Evolutionary conservation across 106 monocot species (phyloP), one percentile per base, ranked within the genome.

Genomic region (Dioscorea zingiberensis): DNA sequence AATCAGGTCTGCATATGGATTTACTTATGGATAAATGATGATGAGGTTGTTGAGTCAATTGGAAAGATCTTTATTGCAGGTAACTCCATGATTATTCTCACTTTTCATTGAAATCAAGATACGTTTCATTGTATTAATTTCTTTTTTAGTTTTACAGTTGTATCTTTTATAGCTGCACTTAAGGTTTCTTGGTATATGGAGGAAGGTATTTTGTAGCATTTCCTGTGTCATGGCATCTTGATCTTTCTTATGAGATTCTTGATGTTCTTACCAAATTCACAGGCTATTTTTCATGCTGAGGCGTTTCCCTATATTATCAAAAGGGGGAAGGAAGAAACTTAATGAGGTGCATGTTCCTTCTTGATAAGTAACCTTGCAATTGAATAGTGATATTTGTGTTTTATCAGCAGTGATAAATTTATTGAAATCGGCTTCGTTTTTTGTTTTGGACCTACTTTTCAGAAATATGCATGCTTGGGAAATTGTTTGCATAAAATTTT

Each of bases 291-390:
- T 62, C 70, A 78, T 88, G 78, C 75, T 88, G 45, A 78, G 80
- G 25, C 70, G 81, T n/a, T 88, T 88, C 73, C 88, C 88, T 22
- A 88, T 88, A 49, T 81, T 84, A 63, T 88, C 88, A 32, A 88
- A 88, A 63, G 88, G 88, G 45, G 59, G 88, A 30, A 63, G 73
- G 66, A 88, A 88, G 81, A 88, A 88, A 73, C 78, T 88, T 60
- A 70, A 84, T 64, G 88, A 88, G 88, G 88, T 84, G 46, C 13
- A 22, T 22, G 14, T 46, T 56, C 59, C 47, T 44, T 8, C 26
- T 25, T 64, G 26, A 27, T 47, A 18, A 23, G 12, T 64, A 11
- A 9, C 21, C 2, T 21, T 27, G 28, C 17, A 10, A 3, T 9
- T 38, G 38, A 38, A 38, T 38, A 8, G 38, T 38, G 38, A 38